A percentile compares a stretch with the other conserved stretches of the same genome.
phyloP scores from a whole-genome alignment of 2,329 filamentous ascomycete species.

The Curvularia sp. region DNA sequence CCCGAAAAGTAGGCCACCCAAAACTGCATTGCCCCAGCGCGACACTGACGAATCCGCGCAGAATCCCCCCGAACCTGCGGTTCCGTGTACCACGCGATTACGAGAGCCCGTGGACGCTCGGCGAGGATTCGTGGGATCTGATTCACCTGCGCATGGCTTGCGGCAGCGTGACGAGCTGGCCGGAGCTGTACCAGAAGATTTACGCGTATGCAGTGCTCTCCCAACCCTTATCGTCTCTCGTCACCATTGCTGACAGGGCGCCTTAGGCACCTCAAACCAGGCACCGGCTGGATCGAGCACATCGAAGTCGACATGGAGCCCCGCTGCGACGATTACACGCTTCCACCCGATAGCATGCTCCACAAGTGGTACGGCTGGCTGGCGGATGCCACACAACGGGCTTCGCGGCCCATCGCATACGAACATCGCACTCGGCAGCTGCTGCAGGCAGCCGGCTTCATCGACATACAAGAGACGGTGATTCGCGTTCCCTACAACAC shows the following conservation, averaged over 20 bases:
- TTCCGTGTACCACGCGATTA: constrained; percentile 77
- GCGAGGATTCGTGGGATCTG: constrained; percentile 76
- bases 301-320: constrained; percentile 87
- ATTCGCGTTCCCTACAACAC: constrained; percentile 76
- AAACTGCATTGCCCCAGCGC: constrained; percentile 48
- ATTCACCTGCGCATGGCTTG: constrained; percentile 82
- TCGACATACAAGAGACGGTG: constrained; percentile 74
- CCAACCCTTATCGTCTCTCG: not conserved
- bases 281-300: constrained; percentile 79
- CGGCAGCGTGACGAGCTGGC: constrained; percentile 81
- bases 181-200: constrained; percentile 72
- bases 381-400: constrained; percentile 69
- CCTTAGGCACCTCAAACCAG: constrained; percentile 75
- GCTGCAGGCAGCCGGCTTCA: constrained; percentile 76
- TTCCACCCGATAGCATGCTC: constrained; percentile 65
- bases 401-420: constrained; percentile 70
- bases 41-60: constrained; percentile 52
- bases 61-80: constrained; percentile 72
- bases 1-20: constrained; percentile 59
- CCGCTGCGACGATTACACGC: constrained; percentile 70
- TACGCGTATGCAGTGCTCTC: constrained; percentile 61
- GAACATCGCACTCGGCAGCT: constrained; percentile 66
- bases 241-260: constrained; percentile 30
- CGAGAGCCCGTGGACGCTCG: constrained; percentile 74
- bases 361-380: constrained; percentile 74